Percentiles rank a stretch among this genome's conserved stretches.
Evolutionary conservation across 1,284 basidiomycete species (phyloP).

Genomic region (Malassezia globosa): DNA sequence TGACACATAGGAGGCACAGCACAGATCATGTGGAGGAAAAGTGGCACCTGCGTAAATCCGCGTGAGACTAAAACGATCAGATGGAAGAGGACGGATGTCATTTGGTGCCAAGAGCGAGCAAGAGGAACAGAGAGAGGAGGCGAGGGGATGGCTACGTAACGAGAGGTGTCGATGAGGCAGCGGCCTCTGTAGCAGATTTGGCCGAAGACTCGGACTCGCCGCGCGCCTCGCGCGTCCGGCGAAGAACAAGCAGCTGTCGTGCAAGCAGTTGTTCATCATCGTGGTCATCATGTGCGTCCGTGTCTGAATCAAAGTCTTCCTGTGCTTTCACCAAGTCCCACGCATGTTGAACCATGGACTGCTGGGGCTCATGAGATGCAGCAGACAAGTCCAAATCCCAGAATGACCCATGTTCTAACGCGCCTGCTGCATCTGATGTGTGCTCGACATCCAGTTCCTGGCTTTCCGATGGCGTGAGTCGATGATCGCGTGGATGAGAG

Average conservation of each 20-base stretch:
- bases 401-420: neutral
- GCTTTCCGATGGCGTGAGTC: neutral
- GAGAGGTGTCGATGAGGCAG: too few relatives aligned
- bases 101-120: too few relatives aligned
- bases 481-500: constrained; percentile 3
- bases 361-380: neutral
- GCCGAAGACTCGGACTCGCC: neutral
- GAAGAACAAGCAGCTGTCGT: constrained; percentile 5
- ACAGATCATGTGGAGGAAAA: too few relatives aligned
- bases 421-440: neutral
- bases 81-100: too few relatives aligned
- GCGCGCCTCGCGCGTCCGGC: neutral
- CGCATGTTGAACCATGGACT: constrained; percentile 2
- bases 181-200: too few relatives aligned
- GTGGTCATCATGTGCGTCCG: neutral
- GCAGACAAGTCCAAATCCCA: constrained; percentile 9
- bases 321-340: neutral
- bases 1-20: too few relatives aligned
- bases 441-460: neutral
- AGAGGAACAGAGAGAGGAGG: too few relatives aligned
- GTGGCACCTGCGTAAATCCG: too few relatives aligned
- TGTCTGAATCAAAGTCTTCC: neutral
- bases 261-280: neutral
- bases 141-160: too few relatives aligned
- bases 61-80: too few relatives aligned